Base-by-base conservation (phyloP, 1,284 basidiomycete genomes). In the Irpex lacteus region DNA sequence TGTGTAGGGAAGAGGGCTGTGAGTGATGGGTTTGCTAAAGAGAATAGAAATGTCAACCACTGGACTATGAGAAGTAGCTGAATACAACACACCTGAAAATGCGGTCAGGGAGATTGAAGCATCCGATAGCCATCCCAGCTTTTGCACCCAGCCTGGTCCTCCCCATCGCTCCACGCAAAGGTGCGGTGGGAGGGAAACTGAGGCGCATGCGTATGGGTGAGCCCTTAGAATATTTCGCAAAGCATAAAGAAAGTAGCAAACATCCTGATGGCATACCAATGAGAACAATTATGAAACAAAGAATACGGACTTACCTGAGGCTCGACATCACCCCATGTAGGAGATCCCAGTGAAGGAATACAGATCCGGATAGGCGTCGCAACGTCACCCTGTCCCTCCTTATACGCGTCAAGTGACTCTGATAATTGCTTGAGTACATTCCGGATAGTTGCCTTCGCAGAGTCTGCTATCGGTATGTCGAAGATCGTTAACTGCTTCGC, bases 91-190 rank as follows among this genome's bases (percentile, higher is more conserved):
- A 94, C 94, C 87, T 60, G 91, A 86, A 73, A 96, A 96, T 18
- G 94, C 90, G 47, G 85, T 80, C 67, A 98, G 79, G 52, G 87
- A 87, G 59, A 97, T 80, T 49, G 87, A 84, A 6, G 85, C 88
- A 75, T 97, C 94, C 2, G 87, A 84, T 34, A 87, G 74, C 91
- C 93, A 95, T 6, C 89, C 85, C n/a, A 96, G 75, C 71, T 89
- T 90, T 61, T 90, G 83, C 15, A 88, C 75, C 89, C 92, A 94
- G 1, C 86, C 89, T 37, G 79, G 70, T 15, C 84, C 87, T 53
- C 81, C 84, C 82, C 82, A 86, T n/a, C 71, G 69, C 59, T 85
- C 86, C 61, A 77, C 74, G 49, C 84, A 88, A 18, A 87, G 60
- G 68, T 87, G 80, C 19, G 89, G 80, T 0, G 90, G 84, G 13